Base-by-base conservation (phyloP, 2,329 filamentous ascomycete genomes). In the Podosphaera fusca region DNA sequence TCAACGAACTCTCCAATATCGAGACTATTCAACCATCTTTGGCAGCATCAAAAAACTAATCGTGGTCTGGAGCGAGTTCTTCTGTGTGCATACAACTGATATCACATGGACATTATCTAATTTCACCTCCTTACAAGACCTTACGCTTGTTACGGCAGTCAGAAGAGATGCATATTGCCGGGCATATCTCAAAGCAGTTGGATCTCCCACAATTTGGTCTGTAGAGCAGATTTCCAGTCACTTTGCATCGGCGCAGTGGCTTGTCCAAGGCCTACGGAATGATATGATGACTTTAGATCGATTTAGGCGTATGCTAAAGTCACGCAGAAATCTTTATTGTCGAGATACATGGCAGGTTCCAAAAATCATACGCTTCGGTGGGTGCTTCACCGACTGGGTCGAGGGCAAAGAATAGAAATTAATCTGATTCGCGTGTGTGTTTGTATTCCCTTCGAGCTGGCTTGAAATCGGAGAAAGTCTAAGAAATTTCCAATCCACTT, bases 211-310 rank as follows among this genome's bases (percentile, higher is more conserved):
- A 1, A 34, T 55, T 29, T 55, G 53, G 53, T 55, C 31, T 6
- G 53, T 55, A 9, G 53, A 55, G 29, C 53, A 55, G n/a, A 55
- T 55, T 45, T 55, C 53, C 10, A 55, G 53, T 33, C 53, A 55
- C 31, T 55, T 55, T 21, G 53, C 35, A 42, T 55, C 53, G 8
- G 53, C 53, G 12, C 36, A 45, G 12, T 55, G 53, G 53, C 38
- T 55, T 5, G 53, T 55, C 10, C 53, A 55, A 55, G 53, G 53
- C n/a, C 35, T 55, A 3, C 36, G 53, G 3, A 55, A 55, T 42
- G 53, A 55, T 55, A 55, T 55, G 53, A 42, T 42, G 29, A 55
- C 53, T 8, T 34, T 55, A 21, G 31, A 55, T 33, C 36, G 53
- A 6, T 55, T 55, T 30, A 42, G 21, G 29, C 53, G 30, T 42